Conservation (phyloP, 2,329 filamentous ascomycete genomes). For the Penicillium crustosum region DNA sequence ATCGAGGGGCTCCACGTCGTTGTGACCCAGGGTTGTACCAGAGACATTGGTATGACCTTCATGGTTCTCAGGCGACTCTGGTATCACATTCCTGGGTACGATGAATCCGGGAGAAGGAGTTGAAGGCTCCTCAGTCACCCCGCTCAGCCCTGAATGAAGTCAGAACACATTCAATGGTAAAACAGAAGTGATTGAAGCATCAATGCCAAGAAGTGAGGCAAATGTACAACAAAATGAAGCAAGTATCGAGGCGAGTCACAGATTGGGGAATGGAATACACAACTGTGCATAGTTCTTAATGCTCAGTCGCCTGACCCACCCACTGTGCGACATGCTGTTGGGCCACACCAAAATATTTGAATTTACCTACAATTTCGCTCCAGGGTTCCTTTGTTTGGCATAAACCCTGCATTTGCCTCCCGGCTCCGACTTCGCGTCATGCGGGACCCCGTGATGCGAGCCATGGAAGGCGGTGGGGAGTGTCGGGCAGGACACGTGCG, state of each 20-base stretch:
- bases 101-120: conserved; percentile 8
- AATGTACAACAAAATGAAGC: background rate
- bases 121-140: conserved; percentile 17
- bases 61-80: conserved; percentile 24
- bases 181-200: background rate
- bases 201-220: background rate
- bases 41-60: conserved; percentile 37
- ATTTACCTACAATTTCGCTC: conserved; percentile 1
- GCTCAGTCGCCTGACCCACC: background rate
- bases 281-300: background rate
- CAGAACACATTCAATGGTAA: conserved; percentile 1
- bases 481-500: background rate
- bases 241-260: no score
- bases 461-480: conserved; percentile 3
- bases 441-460: conserved; percentile 16
- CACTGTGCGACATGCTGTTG: background rate
- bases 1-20: conserved; percentile 27
- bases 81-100: conserved; percentile 13
- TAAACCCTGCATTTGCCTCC: conserved; percentile 26
- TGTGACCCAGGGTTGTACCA: conserved; percentile 33
- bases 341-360: background rate
- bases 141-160: conserved; percentile 15
- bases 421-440: conserved; percentile 43
- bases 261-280: background rate
- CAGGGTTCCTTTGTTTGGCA: background rate